Evolutionary conservation across 1,284 basidiomycete species (phyloP).

Genomic region (Tilletia setariae): DNA sequence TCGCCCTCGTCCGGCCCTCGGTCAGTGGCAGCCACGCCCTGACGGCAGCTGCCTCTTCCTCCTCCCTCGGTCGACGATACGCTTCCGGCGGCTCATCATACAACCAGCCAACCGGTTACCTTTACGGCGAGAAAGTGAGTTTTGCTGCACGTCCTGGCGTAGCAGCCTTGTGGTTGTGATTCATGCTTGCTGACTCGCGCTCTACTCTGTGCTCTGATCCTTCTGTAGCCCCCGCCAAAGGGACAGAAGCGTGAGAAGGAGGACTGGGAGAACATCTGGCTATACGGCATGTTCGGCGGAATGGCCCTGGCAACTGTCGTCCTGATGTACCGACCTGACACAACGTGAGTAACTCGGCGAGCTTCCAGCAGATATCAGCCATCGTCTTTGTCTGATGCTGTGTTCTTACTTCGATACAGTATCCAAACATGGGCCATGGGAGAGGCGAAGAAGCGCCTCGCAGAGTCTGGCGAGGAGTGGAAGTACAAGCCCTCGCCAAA

Average conservation of each 20-base stretch:
- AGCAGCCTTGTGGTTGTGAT: background rate
- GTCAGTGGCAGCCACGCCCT: background rate
- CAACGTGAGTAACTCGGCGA: slow-evolving; percentile 65
- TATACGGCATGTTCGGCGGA: slow-evolving; percentile 71
- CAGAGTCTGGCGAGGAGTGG: slow-evolving; percentile 44
- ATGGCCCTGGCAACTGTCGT: slow-evolving; percentile 74
- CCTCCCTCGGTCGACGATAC: background rate
- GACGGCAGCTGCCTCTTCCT: background rate
- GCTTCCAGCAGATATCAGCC: background rate
- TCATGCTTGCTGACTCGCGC: too few relatives aligned
- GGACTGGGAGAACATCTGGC: slow-evolving; percentile 65
- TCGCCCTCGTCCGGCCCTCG: background rate
- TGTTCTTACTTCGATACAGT: slow-evolving; percentile 22
- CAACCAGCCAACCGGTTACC: slow-evolving; percentile 50
- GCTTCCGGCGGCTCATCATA: slow-evolving; percentile 29
- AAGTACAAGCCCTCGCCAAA: slow-evolving; percentile 52
- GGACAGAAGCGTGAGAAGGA: slow-evolving; percentile 81
- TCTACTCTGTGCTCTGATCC: background rate
- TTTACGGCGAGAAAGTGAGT: slow-evolving; percentile 51
- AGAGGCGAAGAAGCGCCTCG: slow-evolving; percentile 52
- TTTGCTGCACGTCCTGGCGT: background rate
- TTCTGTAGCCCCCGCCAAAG: slow-evolving; percentile 56
- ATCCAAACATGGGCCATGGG: slow-evolving; percentile 48
- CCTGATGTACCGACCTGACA: slow-evolving; percentile 92
- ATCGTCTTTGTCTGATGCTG: background rate